Evolutionary conservation across 2,329 filamentous ascomycete genomes (phyloP).

Genomic region (Talaromyces sp.): DNA sequence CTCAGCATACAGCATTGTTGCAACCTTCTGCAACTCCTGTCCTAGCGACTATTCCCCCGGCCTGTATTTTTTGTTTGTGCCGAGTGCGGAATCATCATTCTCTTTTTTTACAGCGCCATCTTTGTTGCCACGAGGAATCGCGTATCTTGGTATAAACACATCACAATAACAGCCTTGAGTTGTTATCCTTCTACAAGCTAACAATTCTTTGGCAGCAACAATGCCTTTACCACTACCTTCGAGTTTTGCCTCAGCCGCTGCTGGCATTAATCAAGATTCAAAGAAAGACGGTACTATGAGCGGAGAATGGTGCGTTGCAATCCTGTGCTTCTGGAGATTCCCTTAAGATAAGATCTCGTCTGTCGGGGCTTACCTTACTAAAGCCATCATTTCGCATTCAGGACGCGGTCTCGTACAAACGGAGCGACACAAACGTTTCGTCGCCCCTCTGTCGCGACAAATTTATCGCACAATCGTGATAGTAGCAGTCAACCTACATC

Average conservation of each 20-base stretch:
- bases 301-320: constrained; percentile 67
- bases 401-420: constrained; percentile 61
- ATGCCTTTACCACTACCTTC: constrained; percentile 76
- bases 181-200: constrained; percentile 21
- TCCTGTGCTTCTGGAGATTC: not conserved
- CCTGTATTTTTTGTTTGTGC: constrained; percentile 18
- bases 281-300: constrained; percentile 57
- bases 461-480: constrained; percentile 47
- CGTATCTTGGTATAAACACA: constrained; percentile 9
- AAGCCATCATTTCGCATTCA: constrained; percentile 28
- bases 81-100: constrained; percentile 17
- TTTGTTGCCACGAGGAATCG: constrained; percentile 18
- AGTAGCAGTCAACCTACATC: constrained; percentile 37
- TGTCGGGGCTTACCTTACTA: constrained; percentile 18
- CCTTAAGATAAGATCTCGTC: not conserved
- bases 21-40: constrained; percentile 8
- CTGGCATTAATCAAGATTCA: constrained; percentile 65
- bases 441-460: constrained; percentile 59
- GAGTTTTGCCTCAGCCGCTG: constrained; percentile 79
- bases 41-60: constrained; percentile 11
- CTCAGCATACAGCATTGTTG: constrained; percentile 17
- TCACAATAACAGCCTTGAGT: constrained; percentile 9
- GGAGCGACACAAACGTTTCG: constrained; percentile 66
- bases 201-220: constrained; percentile 23
- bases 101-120: constrained; percentile 15